Percentiles rank a stretch among this genome's conserved stretches.
phyloP scores from a whole-genome alignment of 441 rosid genomes.

The Daphne laureola region DNA sequence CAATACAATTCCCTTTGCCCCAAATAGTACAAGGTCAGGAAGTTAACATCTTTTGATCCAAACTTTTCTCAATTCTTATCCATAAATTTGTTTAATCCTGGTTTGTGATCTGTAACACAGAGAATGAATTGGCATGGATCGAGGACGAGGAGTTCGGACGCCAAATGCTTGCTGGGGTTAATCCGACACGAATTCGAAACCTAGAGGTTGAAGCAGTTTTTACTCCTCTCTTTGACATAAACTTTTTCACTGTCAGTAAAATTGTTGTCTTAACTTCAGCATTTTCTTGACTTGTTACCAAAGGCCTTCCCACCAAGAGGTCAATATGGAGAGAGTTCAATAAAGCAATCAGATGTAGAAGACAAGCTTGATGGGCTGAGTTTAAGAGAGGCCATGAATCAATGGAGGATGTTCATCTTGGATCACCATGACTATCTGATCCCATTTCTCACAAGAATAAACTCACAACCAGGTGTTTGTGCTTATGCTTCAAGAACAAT shows the following conservation, averaged over 20 bases:
- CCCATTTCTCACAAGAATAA: conserved; percentile 41
- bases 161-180: conserved; percentile 68
- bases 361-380: conserved; percentile 42
- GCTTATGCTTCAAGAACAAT: conserved; percentile 60
- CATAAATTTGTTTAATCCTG: background rate
- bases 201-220: conserved; percentile 35
- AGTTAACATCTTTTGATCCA: background rate
- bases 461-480: conserved; percentile 26
- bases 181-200: conserved; percentile 40
- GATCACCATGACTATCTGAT: conserved; percentile 70
- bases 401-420: conserved; percentile 47
- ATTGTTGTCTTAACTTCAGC: background rate
- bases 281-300: background rate
- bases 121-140: conserved; percentile 42
- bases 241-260: background rate
- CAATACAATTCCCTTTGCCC: conserved; percentile 37
- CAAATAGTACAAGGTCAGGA: conserved; percentile 43
- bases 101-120: conserved; percentile 19
- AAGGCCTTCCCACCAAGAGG: conserved; percentile 55
- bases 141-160: conserved; percentile 52
- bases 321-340: conserved; percentile 29
- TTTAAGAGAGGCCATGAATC: conserved; percentile 33
- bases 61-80: background rate
- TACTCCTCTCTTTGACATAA: background rate
- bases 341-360: conserved; percentile 27